These are phyloP conservation scores for Kodamaea sp. DNA, from an alignment of 1,139 yeast species.

Conservation along the genomic window DNA sequence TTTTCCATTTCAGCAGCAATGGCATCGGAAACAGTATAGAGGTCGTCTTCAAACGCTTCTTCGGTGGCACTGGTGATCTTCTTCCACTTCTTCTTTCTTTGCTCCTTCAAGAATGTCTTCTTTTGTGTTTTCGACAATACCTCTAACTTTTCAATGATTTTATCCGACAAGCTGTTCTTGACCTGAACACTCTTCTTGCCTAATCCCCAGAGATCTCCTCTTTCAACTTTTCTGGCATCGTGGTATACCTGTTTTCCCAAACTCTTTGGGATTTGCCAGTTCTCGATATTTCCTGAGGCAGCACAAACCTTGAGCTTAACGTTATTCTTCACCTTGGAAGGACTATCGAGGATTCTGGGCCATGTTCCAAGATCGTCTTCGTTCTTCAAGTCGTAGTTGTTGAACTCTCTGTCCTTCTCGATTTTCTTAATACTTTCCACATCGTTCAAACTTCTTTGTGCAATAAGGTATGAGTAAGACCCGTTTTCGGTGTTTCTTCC, in stretches of 20 bases:
- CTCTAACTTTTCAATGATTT: slow-evolving; percentile 36
- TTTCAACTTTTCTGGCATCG: slow-evolving; percentile 81
- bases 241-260: slow-evolving; percentile 75
- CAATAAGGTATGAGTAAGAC: slow-evolving; percentile 73
- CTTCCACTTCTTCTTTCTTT: slow-evolving; percentile 44
- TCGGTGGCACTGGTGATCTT: slow-evolving; percentile 35
- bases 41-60: slow-evolving; percentile 36
- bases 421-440: slow-evolving; percentile 33
- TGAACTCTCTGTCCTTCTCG: slow-evolving; percentile 33
- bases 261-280: slow-evolving; percentile 86
- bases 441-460: slow-evolving; percentile 55
- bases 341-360: slow-evolving; percentile 76
- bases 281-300: slow-evolving; percentile 74
- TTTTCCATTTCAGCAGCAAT: slow-evolving; percentile 39
- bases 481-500: slow-evolving; percentile 75
- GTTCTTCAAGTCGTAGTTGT: slow-evolving; percentile 21
- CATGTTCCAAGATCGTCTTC: slow-evolving; percentile 46
- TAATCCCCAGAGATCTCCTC: slow-evolving; percentile 91
- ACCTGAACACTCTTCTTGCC: slow-evolving; percentile 66
- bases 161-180: slow-evolving; percentile 32
- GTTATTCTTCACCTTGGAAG: slow-evolving; percentile 80
- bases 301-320: slow-evolving; percentile 81
- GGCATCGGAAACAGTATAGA: slow-evolving; percentile 34
- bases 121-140: slow-evolving; percentile 40
- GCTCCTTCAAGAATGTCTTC: slow-evolving; percentile 45